phyloP scores from a whole-genome alignment of 2,329 filamentous ascomycete species.

The Torrubiellomyces zombiae region DNA sequence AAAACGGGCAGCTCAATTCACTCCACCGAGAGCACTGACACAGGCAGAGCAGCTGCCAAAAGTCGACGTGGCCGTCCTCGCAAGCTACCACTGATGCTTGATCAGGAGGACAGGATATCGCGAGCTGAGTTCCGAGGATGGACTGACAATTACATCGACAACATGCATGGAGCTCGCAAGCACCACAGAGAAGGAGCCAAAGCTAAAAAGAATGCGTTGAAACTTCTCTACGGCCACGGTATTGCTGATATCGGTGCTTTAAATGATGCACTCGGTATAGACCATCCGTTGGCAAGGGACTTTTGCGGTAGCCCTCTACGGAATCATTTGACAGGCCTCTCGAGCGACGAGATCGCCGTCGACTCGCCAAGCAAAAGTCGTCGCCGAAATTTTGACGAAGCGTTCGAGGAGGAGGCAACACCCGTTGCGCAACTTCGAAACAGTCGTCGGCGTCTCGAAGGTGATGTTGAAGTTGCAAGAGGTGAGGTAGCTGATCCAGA shows the following conservation, averaged over 20 bases:
- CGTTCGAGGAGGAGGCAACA: slow-evolving; percentile 22
- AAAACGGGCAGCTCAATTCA: slow-evolving; percentile 5
- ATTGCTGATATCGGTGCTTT: slow-evolving; percentile 15
- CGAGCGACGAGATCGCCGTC: slow-evolving; percentile 7
- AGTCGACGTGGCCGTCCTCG: slow-evolving; percentile 10
- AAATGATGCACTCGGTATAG: slow-evolving; percentile 10
- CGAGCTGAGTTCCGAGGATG: slow-evolving; percentile 21
- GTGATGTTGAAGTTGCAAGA: too few species aligned
- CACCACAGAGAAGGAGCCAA: too few species aligned
- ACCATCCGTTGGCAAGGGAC: slow-evolving; percentile 25
- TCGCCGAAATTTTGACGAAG: slow-evolving; percentile 26
- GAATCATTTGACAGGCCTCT: slow-evolving; percentile 12
- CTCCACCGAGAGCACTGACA: slow-evolving; percentile 10
- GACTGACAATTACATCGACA: slow-evolving; percentile 27
- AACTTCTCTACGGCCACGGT: slow-evolving; percentile 16
- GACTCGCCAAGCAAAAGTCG: slow-evolving; percentile 10
- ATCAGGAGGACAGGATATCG: slow-evolving; percentile 17
- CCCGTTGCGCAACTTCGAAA: too few species aligned
- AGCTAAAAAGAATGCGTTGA: slow-evolving; percentile 20
- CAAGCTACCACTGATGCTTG: slow-evolving; percentile 13
- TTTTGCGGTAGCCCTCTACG: slow-evolving; percentile 28
- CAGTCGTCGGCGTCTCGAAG: too few species aligned
- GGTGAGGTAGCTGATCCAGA: too few species aligned
- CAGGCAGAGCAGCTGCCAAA: slow-evolving; percentile 7
- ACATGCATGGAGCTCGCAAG: slow-evolving; percentile 31